Conservation (phyloP, 805 yeast genomes). For the Saccharomycopsis amapae region DNA sequence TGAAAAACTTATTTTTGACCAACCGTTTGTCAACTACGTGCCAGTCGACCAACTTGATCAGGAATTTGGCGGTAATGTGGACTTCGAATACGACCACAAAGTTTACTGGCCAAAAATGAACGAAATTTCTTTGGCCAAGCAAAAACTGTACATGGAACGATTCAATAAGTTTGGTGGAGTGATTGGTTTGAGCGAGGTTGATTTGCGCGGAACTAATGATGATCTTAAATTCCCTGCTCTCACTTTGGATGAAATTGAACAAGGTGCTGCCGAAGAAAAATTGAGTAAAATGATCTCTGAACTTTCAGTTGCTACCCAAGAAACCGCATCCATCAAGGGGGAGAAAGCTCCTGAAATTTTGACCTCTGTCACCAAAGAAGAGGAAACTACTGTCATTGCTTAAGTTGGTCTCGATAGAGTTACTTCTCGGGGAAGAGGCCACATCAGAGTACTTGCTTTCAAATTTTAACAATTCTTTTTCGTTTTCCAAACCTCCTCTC, state of each 20-base stretch:
- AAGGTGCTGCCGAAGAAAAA: slow-evolving; percentile 1
- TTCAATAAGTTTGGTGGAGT: slow-evolving; percentile 62
- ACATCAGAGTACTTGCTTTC: no score
- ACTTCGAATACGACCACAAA: slow-evolving; percentile 76
- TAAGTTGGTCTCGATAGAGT: no score
- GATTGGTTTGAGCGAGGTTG: slow-evolving; percentile 78
- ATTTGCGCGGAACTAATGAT: slow-evolving; percentile 48
- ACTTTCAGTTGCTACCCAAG: neutral
- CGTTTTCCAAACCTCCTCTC: no score
- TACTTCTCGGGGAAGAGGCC: no score
- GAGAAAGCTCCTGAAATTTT: no score
- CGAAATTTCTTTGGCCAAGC: slow-evolving; percentile 52
- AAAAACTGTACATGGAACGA: slow-evolving; percentile 56
- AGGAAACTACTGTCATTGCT: no score
- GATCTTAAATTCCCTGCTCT: slow-evolving; percentile 26
- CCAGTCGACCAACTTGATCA: slow-evolving; percentile 75
- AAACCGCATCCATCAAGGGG: no score
- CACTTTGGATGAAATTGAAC: neutral
- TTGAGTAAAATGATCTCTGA: neutral
- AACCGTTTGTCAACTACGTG: slow-evolving; percentile 78
- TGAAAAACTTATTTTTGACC: slow-evolving; percentile 86
- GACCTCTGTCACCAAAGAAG: no score
- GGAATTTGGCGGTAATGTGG: slow-evolving; percentile 78
- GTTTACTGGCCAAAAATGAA: slow-evolving; percentile 71
- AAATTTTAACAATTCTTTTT: no score